Base-by-base conservation (phyloP, 139 green algal genomes). In the Pycnococcus provasolii region DNA sequence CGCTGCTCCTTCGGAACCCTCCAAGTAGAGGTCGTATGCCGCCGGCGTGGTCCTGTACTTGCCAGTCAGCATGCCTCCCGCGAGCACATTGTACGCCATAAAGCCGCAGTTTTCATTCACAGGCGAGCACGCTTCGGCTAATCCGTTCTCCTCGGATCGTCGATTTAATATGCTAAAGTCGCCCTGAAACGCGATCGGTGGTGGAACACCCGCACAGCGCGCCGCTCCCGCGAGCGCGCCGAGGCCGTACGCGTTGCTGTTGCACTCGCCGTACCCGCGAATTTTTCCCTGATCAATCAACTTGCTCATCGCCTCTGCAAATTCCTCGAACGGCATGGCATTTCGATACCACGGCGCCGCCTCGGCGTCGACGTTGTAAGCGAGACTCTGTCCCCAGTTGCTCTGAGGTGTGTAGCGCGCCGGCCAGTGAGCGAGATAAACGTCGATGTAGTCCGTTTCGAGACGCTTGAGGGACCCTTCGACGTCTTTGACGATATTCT, bases 331-430 rank as follows among this genome's bases (percentile, higher is more conserved):
- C 3, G 41, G 13, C 5, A 45, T 41, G 4, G 60, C 60, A 7
- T 66, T 15, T 3, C 41, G 41, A 45, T 66, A 66, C 45, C 54
- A 66, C 3, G 60, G 60, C 6, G 42, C 41, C 3, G 3, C 7
- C 50, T 73, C 67, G 37, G 37, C 45, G 26, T 73, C 67, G 5
- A 58, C 6, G 48, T 73, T 47, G 47, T 73, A 73, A 47, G 55
- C 7, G 48, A 73, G 42, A 40, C 45, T 62, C 58, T 73, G 67
- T 3, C 67, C 67, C 67, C 67, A 73, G 60, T 66, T 66, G 42
- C 15, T 13, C 60, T 66, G 60, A 6, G 64, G 64, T 5, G 55
- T 53, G 42, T 71, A 71, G 9, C 64, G 37, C 52, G 54, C 64
- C 8, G 64, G 64, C 64, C 64, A 71, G 64, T 71, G 64, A 9